Percentiles rank a stretch among this genome's conserved stretches.
phyloP scores from a whole-genome alignment of 2,329 filamentous ascomycete genomes.

The Clonostachys chloroleuca region DNA sequence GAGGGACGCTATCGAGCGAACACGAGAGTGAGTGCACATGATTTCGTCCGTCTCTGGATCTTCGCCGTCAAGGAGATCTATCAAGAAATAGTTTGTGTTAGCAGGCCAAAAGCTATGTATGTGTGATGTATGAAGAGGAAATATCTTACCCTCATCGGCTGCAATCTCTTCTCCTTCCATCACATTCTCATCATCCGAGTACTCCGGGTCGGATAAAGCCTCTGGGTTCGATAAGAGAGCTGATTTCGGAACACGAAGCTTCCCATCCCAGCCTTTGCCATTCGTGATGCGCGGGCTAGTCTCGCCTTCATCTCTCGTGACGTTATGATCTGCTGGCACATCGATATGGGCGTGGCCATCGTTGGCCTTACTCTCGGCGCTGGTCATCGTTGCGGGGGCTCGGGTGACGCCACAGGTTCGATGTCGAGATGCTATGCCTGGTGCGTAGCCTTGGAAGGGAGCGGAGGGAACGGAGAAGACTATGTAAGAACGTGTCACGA shows the following conservation, averaged over 20 bases:
- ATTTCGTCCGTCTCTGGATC: constrained; percentile 68
- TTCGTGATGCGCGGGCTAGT: constrained; percentile 45
- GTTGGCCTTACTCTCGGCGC: constrained; percentile 22
- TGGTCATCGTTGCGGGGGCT: background rate
- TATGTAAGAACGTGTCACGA: too few relatives aligned
- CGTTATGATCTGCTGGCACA: constrained; percentile 35
- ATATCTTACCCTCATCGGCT: constrained; percentile 69
- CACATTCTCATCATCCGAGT: constrained; percentile 68
- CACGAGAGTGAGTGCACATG: constrained; percentile 82
- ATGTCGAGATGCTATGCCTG: too few relatives aligned
- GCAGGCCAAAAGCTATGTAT: background rate
- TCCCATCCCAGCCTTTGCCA: constrained; percentile 78
- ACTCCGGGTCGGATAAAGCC: constrained; percentile 78
- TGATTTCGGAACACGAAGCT: constrained; percentile 66
- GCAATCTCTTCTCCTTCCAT: constrained; percentile 70
- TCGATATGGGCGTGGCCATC: constrained; percentile 41
- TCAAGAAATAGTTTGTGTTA: background rate
- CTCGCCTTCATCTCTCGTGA: constrained; percentile 14
- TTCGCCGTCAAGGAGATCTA: constrained; percentile 59
- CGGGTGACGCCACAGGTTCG: too few relatives aligned
- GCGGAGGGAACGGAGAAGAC: too few relatives aligned
- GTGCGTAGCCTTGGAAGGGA: too few relatives aligned
- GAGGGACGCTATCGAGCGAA: constrained; percentile 73
- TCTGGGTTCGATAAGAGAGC: constrained; percentile 69
- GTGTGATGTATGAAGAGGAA: background rate